Conservation (phyloP, 179 eudicot species). For the Amaranthus tricolor region DNA sequence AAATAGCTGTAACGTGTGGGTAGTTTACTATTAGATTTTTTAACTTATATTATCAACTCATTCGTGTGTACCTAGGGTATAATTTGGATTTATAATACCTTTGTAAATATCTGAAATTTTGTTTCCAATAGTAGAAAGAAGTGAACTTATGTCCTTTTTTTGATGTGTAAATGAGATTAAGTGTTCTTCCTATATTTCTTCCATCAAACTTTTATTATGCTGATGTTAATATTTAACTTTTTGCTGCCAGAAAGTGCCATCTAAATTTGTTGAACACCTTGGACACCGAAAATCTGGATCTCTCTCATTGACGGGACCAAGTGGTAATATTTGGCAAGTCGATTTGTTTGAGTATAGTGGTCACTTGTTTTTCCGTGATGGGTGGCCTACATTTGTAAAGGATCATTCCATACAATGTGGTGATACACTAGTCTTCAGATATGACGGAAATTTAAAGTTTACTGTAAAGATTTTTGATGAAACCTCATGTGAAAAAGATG, state of each 20-base stretch:
- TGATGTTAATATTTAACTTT: constrained; percentile 2
- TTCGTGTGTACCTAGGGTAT: not conserved
- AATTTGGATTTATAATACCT: not conserved
- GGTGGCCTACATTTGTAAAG: constrained; percentile 71
- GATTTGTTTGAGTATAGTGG: constrained; percentile 44
- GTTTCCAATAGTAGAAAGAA: not conserved
- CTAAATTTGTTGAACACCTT: constrained; percentile 53
- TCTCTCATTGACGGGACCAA: constrained; percentile 63
- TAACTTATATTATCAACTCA: not conserved
- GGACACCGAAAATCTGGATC: constrained; percentile 48
- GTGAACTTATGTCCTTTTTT: not conserved
- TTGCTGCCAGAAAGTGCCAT: constrained; percentile 65
- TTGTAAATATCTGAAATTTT: not conserved
- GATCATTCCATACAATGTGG: constrained; percentile 71
- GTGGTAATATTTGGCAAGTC: constrained; percentile 75
- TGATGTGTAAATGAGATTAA: not conserved
- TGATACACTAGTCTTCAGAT: constrained; percentile 72
- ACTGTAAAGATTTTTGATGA: constrained; percentile 73
- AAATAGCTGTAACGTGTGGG: not conserved
- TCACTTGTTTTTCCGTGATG: constrained; percentile 56
- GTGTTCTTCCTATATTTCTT: not conserved
- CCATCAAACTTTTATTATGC: not conserved
- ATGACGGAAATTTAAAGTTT: constrained; percentile 69
- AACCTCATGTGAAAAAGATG: constrained; percentile 84
- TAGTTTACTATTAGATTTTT: not conserved